A percentile compares a stretch with the other conserved stretches of the same genome.
Evolutionary conservation across 257 asterid species (phyloP).

Genomic region (Solanum pennellii): DNA sequence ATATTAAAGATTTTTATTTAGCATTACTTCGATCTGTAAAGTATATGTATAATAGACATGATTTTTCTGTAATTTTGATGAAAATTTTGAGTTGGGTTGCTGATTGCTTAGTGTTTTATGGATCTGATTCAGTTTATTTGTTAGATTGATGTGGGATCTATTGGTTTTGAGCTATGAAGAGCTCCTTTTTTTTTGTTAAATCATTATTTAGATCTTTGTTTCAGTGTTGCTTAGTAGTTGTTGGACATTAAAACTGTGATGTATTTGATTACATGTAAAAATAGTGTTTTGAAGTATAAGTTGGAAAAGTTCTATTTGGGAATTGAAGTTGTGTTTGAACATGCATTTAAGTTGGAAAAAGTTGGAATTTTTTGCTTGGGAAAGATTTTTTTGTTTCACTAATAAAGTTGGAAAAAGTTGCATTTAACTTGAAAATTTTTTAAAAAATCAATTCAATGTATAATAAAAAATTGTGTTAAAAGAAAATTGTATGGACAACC

Average conservation of each 20-base stretch:
- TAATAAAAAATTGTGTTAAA: background rate
- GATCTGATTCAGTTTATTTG: conserved; percentile 6
- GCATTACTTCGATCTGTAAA: background rate
- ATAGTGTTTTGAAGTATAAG: background rate
- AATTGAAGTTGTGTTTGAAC: background rate
- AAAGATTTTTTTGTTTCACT: too few species aligned
- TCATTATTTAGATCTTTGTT: background rate
- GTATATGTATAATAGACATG: background rate
- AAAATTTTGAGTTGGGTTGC: background rate
- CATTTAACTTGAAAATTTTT: too few species aligned
- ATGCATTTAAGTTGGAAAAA: background rate
- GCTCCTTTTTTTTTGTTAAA: background rate
- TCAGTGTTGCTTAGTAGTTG: background rate
- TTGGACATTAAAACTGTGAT: background rate
- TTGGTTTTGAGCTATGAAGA: background rate
- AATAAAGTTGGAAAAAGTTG: too few species aligned
- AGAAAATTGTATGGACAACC: background rate
- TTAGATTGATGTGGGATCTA: background rate
- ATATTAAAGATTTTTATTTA: background rate
- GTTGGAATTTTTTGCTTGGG: background rate
- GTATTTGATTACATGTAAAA: background rate
- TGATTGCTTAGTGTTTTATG: background rate
- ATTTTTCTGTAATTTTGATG: background rate
- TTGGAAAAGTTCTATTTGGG: background rate
- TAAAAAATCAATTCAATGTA: background rate